Evolutionary conservation across 2,329 filamentous ascomycete genomes (phyloP).

Genomic region (Talaromyces sp.): DNA sequence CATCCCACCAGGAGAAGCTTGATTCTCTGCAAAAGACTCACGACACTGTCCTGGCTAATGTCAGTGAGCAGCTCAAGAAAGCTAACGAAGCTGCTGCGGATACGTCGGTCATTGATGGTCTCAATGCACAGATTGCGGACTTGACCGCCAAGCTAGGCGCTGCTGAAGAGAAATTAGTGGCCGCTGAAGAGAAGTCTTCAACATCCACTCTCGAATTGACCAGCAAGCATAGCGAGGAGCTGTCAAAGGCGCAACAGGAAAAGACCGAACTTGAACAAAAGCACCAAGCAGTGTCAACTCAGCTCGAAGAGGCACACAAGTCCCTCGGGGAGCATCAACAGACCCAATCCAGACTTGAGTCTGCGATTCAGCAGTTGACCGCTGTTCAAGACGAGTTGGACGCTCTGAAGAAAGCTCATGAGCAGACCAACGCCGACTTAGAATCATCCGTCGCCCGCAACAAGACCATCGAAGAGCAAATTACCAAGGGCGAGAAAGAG

Average conservation of each 20-base stretch:
- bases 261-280: conserved; percentile 48
- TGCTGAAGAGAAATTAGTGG: conserved; percentile 49
- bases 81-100: conserved; percentile 39
- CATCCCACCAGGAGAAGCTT: conserved; percentile 36
- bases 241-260: conserved; percentile 45
- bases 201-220: conserved; percentile 45
- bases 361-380: conserved; percentile 55
- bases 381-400: conserved; percentile 36
- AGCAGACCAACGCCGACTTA: conserved; percentile 33
- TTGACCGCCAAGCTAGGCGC: conserved; percentile 66
- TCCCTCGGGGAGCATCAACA: conserved; percentile 78
- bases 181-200: conserved; percentile 39
- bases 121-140: conserved; percentile 46
- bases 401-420: conserved; percentile 33
- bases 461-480: conserved; percentile 34
- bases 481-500: conserved; percentile 36
- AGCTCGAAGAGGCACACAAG: conserved; percentile 79
- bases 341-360: conserved; percentile 65
- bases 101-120: conserved; percentile 36
- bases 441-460: conserved; percentile 32
- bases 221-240: conserved; percentile 45
- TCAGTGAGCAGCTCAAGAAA: conserved; percentile 36
- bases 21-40: conserved; percentile 39
- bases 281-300: conserved; percentile 40
- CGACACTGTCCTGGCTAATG: conserved; percentile 33